phyloP scores from a whole-genome alignment of 495 filamentous ascomycete genomes.

The Annulohypoxylon nitens region DNA sequence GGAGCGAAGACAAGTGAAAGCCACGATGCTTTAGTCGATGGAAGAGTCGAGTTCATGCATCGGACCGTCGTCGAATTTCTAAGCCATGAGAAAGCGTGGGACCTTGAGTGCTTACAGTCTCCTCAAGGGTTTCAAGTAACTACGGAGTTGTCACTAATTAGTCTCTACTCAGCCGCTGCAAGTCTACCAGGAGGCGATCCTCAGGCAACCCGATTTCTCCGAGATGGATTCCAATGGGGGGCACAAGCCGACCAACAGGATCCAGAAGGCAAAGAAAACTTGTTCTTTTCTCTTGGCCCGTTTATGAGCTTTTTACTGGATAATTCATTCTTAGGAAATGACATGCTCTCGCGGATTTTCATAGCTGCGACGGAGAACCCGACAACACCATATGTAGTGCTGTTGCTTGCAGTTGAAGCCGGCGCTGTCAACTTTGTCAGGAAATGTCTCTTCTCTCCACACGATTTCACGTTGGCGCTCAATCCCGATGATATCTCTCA shows the following conservation, averaged over 20 bases:
- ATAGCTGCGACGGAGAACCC: background rate
- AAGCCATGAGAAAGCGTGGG: background rate
- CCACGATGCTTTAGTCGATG: background rate
- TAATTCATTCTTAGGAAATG: background rate
- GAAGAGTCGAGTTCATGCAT: background rate
- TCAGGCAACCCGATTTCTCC: background rate
- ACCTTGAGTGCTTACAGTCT: background rate
- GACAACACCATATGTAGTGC: background rate
- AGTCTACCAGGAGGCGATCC: background rate
- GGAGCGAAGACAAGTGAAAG: too few species aligned
- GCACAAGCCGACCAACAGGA: background rate
- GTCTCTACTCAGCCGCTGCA: background rate
- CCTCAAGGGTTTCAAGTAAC: background rate
- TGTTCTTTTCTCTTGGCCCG: slow-evolving; percentile 7
- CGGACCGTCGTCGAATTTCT: background rate
- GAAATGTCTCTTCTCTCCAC: background rate
- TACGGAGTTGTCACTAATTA: background rate
- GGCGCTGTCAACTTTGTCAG: slow-evolving; percentile 10
- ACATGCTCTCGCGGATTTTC: background rate
- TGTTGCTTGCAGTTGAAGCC: slow-evolving; percentile 12
- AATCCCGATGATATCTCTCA: background rate
- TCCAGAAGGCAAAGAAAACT: background rate
- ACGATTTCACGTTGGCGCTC: background rate
- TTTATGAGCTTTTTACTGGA: slow-evolving; percentile 5
- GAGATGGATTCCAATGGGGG: background rate